phyloP scores from a whole-genome alignment of 306 rosid species.

The Cucurbita moschata region DNA sequence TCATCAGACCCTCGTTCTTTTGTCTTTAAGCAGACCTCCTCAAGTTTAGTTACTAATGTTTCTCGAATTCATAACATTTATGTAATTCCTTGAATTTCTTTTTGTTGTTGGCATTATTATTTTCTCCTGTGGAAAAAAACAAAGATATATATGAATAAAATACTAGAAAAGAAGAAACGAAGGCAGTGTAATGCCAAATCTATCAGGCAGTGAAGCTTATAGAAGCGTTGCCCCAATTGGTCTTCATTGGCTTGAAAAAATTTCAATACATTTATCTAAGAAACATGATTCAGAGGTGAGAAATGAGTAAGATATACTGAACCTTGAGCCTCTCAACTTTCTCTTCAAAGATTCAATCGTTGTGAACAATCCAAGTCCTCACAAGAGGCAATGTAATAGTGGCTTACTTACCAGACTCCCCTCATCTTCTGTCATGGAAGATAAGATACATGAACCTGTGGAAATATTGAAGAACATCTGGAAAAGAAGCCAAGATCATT shows the following conservation, averaged over 20 bases:
- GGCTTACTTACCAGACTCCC: background rate
- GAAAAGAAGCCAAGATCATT: background rate
- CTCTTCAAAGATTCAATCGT: background rate
- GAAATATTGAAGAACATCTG: background rate
- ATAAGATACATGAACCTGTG: background rate
- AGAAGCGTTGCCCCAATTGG: background rate
- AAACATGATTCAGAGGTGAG: background rate
- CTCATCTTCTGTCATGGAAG: background rate
- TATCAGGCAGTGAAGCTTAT: background rate
- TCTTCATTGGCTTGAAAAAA: background rate
- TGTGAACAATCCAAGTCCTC: background rate
- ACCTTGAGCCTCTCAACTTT: background rate
- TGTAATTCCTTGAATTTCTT: background rate
- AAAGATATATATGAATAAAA: background rate
- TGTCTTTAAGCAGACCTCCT: background rate
- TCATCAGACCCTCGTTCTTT: background rate
- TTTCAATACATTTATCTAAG: background rate
- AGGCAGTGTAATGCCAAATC: background rate
- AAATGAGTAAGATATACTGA: background rate
- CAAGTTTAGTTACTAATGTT: background rate
- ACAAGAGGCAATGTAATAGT: background rate
- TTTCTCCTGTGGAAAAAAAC: background rate
- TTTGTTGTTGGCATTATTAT: background rate
- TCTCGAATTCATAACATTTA: background rate
- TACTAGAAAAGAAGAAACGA: background rate